A percentile compares a stretch with the other conserved stretches of the same genome.
Conservation (phyloP, 768 basidiomycete genomes). For the Sarcodon aspratus region DNA sequence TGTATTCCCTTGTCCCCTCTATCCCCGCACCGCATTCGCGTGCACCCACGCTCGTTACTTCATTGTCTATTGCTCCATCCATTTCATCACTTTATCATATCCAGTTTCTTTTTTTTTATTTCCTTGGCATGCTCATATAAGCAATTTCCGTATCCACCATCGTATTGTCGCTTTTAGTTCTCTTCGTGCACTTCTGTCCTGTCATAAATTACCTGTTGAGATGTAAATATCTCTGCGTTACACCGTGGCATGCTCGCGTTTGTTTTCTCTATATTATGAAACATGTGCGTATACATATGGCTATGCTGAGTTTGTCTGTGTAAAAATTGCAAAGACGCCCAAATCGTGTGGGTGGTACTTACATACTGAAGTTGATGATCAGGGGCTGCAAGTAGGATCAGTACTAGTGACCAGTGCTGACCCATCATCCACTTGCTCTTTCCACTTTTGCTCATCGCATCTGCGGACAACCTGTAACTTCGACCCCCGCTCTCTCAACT, state of each 20-base stretch:
- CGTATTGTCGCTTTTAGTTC: not conserved
- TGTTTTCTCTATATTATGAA: conserved; percentile 6
- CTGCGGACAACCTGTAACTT: no score
- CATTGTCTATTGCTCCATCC: not conserved
- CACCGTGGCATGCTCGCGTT: conserved; percentile 4
- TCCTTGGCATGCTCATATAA: not conserved
- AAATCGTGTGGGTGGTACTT: no score
- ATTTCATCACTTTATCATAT: conserved; percentile 2
- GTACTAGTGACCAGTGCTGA: no score
- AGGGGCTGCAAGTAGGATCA: no score
- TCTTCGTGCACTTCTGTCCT: not conserved
- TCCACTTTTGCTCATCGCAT: no score
- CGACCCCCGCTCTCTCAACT: no score
- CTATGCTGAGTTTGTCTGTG: no score
- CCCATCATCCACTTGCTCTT: no score
- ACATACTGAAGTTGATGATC: no score
- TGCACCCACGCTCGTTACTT: conserved; percentile 1
- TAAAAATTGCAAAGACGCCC: no score
- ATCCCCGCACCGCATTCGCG: conserved; percentile 2
- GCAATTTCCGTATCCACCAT: not conserved
- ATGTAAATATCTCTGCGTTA: not conserved
- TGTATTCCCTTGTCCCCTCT: conserved; percentile 3
- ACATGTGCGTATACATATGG: not conserved
- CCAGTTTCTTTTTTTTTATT: not conserved
- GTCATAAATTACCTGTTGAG: no score